These are phyloP conservation scores for Rhododendron henanense DNA, from an alignment of 148 eudicot genomes.

Conservation along the genomic window DNA sequence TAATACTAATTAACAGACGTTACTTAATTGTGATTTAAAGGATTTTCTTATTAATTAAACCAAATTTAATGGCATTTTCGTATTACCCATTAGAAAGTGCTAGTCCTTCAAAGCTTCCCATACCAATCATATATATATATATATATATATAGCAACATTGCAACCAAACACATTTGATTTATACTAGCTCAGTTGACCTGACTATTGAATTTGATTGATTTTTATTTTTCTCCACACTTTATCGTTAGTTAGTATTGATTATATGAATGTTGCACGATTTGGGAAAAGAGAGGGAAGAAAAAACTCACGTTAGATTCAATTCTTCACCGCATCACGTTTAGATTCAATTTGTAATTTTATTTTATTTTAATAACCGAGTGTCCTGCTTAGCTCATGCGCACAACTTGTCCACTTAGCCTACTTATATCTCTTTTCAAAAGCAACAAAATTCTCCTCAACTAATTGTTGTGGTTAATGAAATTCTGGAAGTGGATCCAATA, in stretches of 20 bases:
- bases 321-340: constrained; percentile 11
- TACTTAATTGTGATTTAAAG: not conserved
- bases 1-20: not conserved
- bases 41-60: not conserved
- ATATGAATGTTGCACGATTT: constrained; percentile 5
- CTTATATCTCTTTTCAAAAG: not conserved
- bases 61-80: not conserved
- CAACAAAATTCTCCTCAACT: not conserved
- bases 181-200: constrained; percentile 6
- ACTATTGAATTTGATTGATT: not conserved
- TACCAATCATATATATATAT: not conserved
- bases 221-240: not conserved
- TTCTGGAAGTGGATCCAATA: not conserved
- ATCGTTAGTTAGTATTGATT: not conserved
- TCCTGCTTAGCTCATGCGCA: not conserved
- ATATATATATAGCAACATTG: too few relatives aligned
- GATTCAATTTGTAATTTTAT: not conserved
- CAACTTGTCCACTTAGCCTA: not conserved
- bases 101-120: not conserved
- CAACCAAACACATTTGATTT: not conserved
- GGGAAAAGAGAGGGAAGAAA: constrained; percentile 17
- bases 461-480: not conserved
- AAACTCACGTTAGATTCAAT: not conserved
- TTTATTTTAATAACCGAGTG: not conserved
- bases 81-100: not conserved